phyloP scores from a whole-genome alignment of 768 basidiomycete genomes.

The Fomitopsis pulvina region DNA sequence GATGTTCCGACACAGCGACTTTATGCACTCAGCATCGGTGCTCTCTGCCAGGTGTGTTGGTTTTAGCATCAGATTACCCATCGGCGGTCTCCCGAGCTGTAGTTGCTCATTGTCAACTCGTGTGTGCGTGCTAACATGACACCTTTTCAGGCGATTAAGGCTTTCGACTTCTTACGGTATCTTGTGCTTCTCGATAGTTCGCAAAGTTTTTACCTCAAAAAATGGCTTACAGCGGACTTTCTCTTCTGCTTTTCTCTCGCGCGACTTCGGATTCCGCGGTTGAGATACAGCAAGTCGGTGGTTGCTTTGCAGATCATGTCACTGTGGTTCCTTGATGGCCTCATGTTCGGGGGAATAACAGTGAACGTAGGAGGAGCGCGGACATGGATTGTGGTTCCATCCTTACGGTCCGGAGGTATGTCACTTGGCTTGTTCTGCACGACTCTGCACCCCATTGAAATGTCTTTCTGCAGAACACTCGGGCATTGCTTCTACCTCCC shows the following conservation, averaged over 20 bases:
- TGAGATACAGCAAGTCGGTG: slow-evolving; percentile 58
- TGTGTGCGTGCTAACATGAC: background rate
- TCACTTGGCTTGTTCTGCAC: background rate
- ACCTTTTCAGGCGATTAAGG: slow-evolving; percentile 58
- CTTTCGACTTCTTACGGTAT: slow-evolving; percentile 59
- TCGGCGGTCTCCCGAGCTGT: too few species aligned
- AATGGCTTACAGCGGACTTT: slow-evolving; percentile 72
- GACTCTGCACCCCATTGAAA: slow-evolving; percentile 19
- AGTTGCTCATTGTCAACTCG: too few species aligned
- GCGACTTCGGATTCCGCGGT: slow-evolving; percentile 65
- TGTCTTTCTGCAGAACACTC: slow-evolving; percentile 9
- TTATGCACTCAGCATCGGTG: slow-evolving; percentile 69
- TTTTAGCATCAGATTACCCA: background rate
- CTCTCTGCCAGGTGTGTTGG: slow-evolving; percentile 67
- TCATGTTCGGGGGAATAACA: slow-evolving; percentile 68
- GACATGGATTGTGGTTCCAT: slow-evolving; percentile 11
- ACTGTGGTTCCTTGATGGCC: slow-evolving; percentile 58
- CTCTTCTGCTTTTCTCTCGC: slow-evolving; percentile 50
- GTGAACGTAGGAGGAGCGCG: slow-evolving; percentile 41
- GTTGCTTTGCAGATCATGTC: slow-evolving; percentile 55
- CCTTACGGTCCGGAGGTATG: slow-evolving; percentile 27
- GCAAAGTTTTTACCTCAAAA: slow-evolving; percentile 39
- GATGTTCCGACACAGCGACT: slow-evolving; percentile 77
- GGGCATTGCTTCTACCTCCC: slow-evolving; percentile 11
- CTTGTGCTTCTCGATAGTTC: slow-evolving; percentile 41